A percentile compares a stretch with the other conserved stretches of the same genome.
Conservation (phyloP, 2,329 filamentous ascomycete species). For the Fusarium musae region DNA sequence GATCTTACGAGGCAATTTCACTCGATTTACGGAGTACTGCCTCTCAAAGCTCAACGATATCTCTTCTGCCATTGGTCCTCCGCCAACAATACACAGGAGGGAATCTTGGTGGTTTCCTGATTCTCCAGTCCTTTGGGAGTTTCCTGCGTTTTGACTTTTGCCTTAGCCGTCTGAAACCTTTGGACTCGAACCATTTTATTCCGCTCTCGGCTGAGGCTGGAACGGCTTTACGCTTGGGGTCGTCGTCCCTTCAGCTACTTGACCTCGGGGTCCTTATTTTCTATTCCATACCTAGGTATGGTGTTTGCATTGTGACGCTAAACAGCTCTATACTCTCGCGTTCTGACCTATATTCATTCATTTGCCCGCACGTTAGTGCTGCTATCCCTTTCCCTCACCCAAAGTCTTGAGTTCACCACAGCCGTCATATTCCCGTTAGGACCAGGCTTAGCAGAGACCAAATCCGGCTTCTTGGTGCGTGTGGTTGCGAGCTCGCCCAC, state of each 20-base stretch:
- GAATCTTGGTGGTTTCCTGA: not conserved
- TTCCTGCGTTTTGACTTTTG: conserved; percentile 16
- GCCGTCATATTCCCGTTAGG: conserved; percentile 33
- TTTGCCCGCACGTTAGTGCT: not conserved
- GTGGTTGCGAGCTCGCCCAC: conserved; percentile 14
- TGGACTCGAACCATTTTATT: not conserved
- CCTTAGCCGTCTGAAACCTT: conserved; percentile 11
- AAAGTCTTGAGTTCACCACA: conserved; percentile 17
- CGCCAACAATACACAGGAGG: not conserved
- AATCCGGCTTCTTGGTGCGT: conserved; percentile 39
- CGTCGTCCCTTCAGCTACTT: conserved; percentile 3
- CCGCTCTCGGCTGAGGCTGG: conserved; percentile 1
- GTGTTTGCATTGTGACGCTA: not conserved
- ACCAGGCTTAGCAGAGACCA: conserved; percentile 25
- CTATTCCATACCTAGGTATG: not conserved
- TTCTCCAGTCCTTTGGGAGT: not conserved
- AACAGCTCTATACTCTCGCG: not conserved
- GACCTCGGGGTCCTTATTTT: not conserved
- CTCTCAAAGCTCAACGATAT: conserved; percentile 6
- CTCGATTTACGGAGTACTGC: not conserved
- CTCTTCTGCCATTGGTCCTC: conserved; percentile 4
- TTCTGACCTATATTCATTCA: not conserved
- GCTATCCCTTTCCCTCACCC: conserved; percentile 1
- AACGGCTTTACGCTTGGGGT: not conserved
- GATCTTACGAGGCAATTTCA: not conserved